A percentile compares a stretch with the other conserved stretches of the same genome.
phyloP scores from a whole-genome alignment of 139 green algal species.

The Haematococcus sp. region DNA sequence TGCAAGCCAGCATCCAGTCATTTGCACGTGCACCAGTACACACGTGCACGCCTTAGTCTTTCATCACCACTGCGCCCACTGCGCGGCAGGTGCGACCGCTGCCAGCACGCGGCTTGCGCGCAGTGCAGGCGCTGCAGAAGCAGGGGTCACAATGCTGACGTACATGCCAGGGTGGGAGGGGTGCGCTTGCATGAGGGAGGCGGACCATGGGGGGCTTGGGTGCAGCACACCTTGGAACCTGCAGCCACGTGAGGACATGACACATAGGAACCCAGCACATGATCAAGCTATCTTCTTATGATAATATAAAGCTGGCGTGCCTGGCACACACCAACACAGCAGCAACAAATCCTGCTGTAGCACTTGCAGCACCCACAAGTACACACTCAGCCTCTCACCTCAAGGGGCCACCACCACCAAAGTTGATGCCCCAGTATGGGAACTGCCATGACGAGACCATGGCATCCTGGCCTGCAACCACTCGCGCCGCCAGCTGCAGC shows the following conservation, averaged over 20 bases:
- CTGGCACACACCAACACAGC: too few species aligned
- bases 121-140: not conserved
- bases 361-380: not conserved
- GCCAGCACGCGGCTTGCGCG: not conserved
- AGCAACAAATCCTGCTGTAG: not conserved
- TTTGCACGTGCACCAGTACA: too few species aligned
- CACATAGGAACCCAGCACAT: not conserved
- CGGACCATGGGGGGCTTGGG: conserved; percentile 32
- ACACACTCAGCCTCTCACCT: conserved; percentile 18
- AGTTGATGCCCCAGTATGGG: conserved; percentile 38
- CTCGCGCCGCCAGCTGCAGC: not conserved
- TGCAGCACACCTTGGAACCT: conserved; percentile 24
- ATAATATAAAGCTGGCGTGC: too few species aligned
- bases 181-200: conserved; percentile 29
- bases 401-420: conserved; percentile 16
- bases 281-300: not conserved
- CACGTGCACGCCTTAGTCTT: too few species aligned
- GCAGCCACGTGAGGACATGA: not conserved
- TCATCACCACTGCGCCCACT: too few species aligned
- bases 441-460: conserved; percentile 41
- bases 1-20: too few species aligned
- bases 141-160: too few species aligned
- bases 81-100: too few species aligned
- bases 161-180: not conserved
- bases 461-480: conserved; percentile 24